A percentile compares a stretch with the other conserved stretches of the same genome.
Evolutionary conservation across 2,329 filamentous ascomycete species (phyloP).

Genomic region (Ophiostoma sp.): DNA sequence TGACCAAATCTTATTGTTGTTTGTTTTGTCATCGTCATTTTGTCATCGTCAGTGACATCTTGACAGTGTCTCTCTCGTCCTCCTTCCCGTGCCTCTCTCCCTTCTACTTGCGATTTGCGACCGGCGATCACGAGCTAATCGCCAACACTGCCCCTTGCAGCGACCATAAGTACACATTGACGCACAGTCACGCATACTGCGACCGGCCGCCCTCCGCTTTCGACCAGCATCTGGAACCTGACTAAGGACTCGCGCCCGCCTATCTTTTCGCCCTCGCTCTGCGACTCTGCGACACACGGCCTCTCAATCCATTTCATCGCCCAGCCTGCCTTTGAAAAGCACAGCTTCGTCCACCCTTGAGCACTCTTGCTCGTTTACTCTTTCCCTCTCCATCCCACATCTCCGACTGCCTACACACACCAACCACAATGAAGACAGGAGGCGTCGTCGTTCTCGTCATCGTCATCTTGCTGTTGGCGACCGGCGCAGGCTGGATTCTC

Average conservation of each 20-base stretch:
- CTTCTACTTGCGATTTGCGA: background rate
- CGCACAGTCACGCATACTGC: background rate
- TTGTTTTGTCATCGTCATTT: background rate
- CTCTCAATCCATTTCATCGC: background rate
- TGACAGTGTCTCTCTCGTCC: too few relatives aligned
- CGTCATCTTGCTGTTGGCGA: slow-evolving; percentile 54
- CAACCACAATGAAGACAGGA: slow-evolving; percentile 48
- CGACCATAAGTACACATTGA: background rate
- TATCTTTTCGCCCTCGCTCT: background rate
- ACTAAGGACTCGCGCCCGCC: background rate
- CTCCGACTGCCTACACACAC: background rate
- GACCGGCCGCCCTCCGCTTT: slow-evolving; percentile 1
- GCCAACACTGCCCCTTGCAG: slow-evolving; percentile 10
- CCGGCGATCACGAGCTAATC: background rate
- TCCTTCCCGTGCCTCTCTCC: background rate
- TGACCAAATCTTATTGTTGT: background rate
- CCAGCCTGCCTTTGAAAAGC: too few relatives aligned
- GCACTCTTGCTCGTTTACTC: too few relatives aligned
- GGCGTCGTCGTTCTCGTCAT: slow-evolving; percentile 70
- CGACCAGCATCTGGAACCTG: background rate
- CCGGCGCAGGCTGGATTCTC: slow-evolving; percentile 59
- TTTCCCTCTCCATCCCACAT: background rate
- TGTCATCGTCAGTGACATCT: background rate
- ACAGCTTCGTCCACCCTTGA: background rate
- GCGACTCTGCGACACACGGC: background rate